phyloP scores from a whole-genome alignment of 2,329 filamentous ascomycete species.

The Phymatotrichopsis omnivora region DNA sequence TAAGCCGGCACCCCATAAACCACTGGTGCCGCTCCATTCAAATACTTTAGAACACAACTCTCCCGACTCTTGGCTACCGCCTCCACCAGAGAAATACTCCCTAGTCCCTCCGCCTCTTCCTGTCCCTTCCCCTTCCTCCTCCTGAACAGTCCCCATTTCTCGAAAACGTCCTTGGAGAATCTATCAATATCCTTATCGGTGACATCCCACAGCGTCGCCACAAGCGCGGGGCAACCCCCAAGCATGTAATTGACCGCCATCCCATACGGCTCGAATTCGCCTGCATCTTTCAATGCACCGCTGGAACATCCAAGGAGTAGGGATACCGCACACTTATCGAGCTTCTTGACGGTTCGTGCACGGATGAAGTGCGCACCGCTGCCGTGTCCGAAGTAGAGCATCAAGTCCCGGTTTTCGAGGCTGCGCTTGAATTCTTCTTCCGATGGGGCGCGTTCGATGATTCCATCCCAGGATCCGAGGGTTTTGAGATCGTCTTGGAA shows the following conservation, averaged over 20 bases:
- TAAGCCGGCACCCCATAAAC: constrained; percentile 94
- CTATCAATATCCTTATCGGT: constrained; percentile 96
- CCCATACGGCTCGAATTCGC: constrained; percentile 83
- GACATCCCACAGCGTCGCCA: constrained; percentile 95
- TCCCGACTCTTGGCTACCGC: constrained; percentile 65
- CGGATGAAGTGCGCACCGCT: constrained; percentile 91
- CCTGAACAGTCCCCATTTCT: constrained; percentile 66
- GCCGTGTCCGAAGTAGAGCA: constrained; percentile 94
- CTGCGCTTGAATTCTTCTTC: constrained; percentile 66
- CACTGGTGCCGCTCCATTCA: constrained; percentile 88
- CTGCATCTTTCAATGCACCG: constrained; percentile 66
- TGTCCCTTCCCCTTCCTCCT: constrained; percentile 33
- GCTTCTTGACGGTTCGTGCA: constrained; percentile 65
- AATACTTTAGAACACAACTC: constrained; percentile 76
- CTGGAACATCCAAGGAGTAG: constrained; percentile 94
- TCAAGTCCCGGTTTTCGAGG: constrained; percentile 56
- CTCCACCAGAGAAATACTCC: constrained; percentile 55
- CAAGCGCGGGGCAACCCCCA: constrained; percentile 72
- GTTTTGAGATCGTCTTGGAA: constrained; percentile 57
- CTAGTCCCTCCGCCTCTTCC: constrained; percentile 31
- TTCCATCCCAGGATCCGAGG: constrained; percentile 60
- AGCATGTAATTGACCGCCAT: constrained; percentile 87
- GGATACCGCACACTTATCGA: constrained; percentile 68
- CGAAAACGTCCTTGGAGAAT: constrained; percentile 67
- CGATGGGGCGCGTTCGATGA: constrained; percentile 58